Percentiles rank a stretch among this genome's conserved stretches.
Evolutionary conservation across 164 flowering plant genomes (phyloP).

Genomic region (Litsea cubeba): DNA sequence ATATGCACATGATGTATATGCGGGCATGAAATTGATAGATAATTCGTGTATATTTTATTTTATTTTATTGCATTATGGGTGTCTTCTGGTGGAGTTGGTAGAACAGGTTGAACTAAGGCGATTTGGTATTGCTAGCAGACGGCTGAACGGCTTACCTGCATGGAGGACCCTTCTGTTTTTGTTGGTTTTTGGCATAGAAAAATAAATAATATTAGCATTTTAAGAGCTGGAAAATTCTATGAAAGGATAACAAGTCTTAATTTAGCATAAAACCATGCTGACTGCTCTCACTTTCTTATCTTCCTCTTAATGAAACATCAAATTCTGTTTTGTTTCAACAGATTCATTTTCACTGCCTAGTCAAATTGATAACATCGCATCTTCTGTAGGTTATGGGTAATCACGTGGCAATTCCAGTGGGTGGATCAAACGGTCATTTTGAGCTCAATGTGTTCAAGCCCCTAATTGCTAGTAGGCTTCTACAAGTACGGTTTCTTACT

Average conservation of each 20-base stretch:
- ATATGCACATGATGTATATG: no score
- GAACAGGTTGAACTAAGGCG: no score
- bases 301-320: not conserved
- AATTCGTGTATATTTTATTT: no score
- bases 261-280: no score
- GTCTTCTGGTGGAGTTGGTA: no score
- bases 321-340: not conserved
- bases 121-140: no score
- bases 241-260: not conserved
- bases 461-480: slow-evolving; percentile 72
- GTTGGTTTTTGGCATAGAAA: not conserved
- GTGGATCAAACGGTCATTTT: slow-evolving; percentile 96
- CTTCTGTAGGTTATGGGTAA: slow-evolving; percentile 84
- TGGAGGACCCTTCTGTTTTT: no score
- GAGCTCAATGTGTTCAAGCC: slow-evolving; percentile 96
- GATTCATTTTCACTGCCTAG: not conserved
- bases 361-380: no score
- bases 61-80: no score
- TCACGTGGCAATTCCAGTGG: slow-evolving; percentile 83
- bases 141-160: no score
- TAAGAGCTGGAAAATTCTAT: not conserved
- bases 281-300: not conserved
- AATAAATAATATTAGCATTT: not conserved
- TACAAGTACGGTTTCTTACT: slow-evolving; percentile 47
- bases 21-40: no score